These are phyloP conservation scores for Suhomyces choctaworum DNA, from an alignment of 1,139 yeast species.

Conservation along the genomic window DNA sequence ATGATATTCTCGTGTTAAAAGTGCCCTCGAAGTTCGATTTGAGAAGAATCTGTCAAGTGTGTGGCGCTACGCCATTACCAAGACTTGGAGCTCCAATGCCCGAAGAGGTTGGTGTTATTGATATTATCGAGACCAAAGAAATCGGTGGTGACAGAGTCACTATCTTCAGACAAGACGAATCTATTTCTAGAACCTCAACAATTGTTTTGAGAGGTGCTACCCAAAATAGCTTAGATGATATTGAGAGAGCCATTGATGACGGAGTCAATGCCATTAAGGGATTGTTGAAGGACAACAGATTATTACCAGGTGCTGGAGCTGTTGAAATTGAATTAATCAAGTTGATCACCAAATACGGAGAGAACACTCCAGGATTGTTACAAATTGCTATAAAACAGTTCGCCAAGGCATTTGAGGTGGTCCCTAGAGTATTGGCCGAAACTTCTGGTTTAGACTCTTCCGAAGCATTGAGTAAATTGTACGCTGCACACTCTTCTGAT, in stretches of 20 bases:
- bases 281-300: conserved; percentile 71
- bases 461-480: conserved; percentile 81
- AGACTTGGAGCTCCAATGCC: conserved; percentile 95
- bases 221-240: conserved; percentile 88
- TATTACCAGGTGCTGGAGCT: conserved; percentile 97
- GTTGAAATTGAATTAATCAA: conserved; percentile 88
- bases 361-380: conserved; percentile 86
- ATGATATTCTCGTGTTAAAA: conserved; percentile 78
- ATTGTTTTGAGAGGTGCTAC: conserved; percentile 96
- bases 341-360: conserved; percentile 80
- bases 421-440: conserved; percentile 91
- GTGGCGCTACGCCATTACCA: conserved; percentile 96
- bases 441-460: conserved; percentile 92
- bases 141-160: conserved; percentile 98
- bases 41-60: conserved; percentile 90
- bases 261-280: conserved; percentile 94
- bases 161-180: conserved; percentile 78
- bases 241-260: conserved; percentile 96
- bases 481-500: conserved; percentile 73
- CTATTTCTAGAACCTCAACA: conserved; percentile 79
- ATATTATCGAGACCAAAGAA: conserved; percentile 85
- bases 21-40: conserved; percentile 93
- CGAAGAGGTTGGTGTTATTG: conserved; percentile 88
- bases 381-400: conserved; percentile 93
- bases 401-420: conserved; percentile 91